Base-by-base conservation (phyloP, 2,329 filamentous ascomycete genomes). In the Colletotrichum filicis region DNA sequence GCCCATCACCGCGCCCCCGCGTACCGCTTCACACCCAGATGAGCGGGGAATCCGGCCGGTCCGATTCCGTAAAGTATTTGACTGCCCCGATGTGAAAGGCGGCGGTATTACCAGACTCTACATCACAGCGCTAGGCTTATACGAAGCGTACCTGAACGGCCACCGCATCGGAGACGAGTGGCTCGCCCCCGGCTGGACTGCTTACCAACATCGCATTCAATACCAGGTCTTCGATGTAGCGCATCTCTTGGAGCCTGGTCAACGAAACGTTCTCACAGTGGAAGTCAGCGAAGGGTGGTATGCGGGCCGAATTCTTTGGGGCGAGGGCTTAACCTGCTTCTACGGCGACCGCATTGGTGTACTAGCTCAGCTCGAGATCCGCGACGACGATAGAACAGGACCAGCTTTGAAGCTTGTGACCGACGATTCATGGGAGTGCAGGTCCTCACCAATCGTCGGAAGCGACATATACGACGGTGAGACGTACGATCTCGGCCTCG, bases 401-500 rank as follows among this genome's bases (percentile, higher is more conserved):
- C 76, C 73, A 0, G 61, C 76, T 12, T 76, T 71, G 1, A 46
- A 46, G 5, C 61, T 83, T 12, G 62, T 85, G 4, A 83, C 84
- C 1, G 83, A 87, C 30, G 76, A 81, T 0, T 78, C 76, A 0
- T 88, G 85, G 86, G 73, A 76, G 3, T 79, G 78, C 2, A 76
- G 64, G 2, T 74, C 76, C 2, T 80, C 83, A 0, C 78, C 84
- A 1, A 80, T 85, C 0, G 66, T 82, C 0, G 75, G 74, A 0
- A 81, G 81, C 1, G 85, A 87, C n/a, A 82, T 90, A 1, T 90
- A 89, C 65, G 83, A 90, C 73, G 89, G 89, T 24, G 88, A 90
- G 68, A 76, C 81, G 0, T 90, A 87, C 70, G 86, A 90, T 74
- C 78, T 81, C 0, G 77, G 79, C 1, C 76, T 77, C 4, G 78